Evolutionary conservation across 2,329 filamentous ascomycete species (phyloP), one percentile per base, ranked within the genome.

Genomic region (Intubia oerlemansii): DNA sequence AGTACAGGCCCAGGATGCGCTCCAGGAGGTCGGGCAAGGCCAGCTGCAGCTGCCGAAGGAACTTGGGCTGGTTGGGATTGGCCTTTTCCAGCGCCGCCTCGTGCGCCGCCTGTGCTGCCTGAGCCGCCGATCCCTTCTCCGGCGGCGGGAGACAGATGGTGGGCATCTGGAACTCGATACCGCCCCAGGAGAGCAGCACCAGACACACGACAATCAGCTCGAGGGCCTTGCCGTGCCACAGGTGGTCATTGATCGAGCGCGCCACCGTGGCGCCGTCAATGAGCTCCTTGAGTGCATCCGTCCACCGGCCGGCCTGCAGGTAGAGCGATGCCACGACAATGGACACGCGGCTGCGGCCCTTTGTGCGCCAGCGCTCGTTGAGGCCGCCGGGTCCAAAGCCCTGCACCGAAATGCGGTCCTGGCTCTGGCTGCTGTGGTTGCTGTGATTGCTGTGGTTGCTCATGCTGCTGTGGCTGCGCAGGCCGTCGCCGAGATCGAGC

Each of bases 181-280:
- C 76, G 20, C 74, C 66, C 78, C 82, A 92, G 17, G 72, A 77
- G 36, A 91, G 68, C 41, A 95, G 65, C 23, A 95, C 45, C 39
- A 95, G 61, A 43, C 76, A 81, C 16, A 91, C 61, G 26, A 88
- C 55, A 34, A 91, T 79, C 17, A 84, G 70, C 45, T 98, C 90
- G 13, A 98, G 58, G 1, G 81, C 84, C 50, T 95, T 95, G 12
- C 79, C 88, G 51, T 93, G 81, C 85, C 88, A 98, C n/a, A 95
- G 49, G 49, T 92, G 80, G 49, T 98, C 88, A 41, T 81, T 84
- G 33, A 78, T 65, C 21, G 69, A 71, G 41, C 80, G 75, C 11
- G 81, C 75, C 39, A 74, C 68, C 8, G 66, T 65, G 2, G 78
- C 82, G 30, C 76, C 80, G 34, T 93, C 85, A 8, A 69, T 59